Base-by-base conservation (phyloP, 352 stramenopile genomes). In the Phytophthora tentaculata region DNA sequence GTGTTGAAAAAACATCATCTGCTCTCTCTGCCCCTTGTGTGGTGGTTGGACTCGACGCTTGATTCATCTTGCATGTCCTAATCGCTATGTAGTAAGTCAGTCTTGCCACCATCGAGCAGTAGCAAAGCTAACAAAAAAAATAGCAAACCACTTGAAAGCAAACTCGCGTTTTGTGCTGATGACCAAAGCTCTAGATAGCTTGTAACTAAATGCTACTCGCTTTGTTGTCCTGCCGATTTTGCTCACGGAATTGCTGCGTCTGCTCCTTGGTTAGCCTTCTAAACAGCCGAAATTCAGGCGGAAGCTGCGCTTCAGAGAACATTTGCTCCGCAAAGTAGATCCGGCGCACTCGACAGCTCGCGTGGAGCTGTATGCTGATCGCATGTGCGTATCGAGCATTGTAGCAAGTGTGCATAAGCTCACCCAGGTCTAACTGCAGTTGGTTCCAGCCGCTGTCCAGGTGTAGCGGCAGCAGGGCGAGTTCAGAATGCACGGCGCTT, bases 381-480 rank as follows among this genome's bases (percentile, higher is more conserved):
- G 74, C 58, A 60, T 83, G 62, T 29, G 55, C 67, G 51, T 85
- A 87, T n/a, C 64, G 65, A 2, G 71, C 68, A 26, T 73, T 73
- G 67, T 88, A 89, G 47, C 72, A 81, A 20, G 62, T 68, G 28
- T 61, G 73, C 63, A 72, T 74, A 55, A 90, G 73, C 49, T 73
- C 49, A 0, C 59, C 67, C 16, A 89, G 69, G 43, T 89, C 76
- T 17, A 90, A 52, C 62, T 81, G 78, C n/a, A 90, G 56, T 65
- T 86, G 79, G 55, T 90, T 90, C 80, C 82, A 90, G n/a, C 70
- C 69, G 19, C 24, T 37, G 37, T 84, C 76, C 43, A 90, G 61
- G 8, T 60, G 69, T 62, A 90, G 62, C 22, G 80, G 80, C 45
- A 88, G 61, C 23, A 79, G 32, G 23, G 73, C 66, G 16, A 89